Conservation (phyloP, 2,329 filamentous ascomycete species). For the Ciborinia camelliae region DNA sequence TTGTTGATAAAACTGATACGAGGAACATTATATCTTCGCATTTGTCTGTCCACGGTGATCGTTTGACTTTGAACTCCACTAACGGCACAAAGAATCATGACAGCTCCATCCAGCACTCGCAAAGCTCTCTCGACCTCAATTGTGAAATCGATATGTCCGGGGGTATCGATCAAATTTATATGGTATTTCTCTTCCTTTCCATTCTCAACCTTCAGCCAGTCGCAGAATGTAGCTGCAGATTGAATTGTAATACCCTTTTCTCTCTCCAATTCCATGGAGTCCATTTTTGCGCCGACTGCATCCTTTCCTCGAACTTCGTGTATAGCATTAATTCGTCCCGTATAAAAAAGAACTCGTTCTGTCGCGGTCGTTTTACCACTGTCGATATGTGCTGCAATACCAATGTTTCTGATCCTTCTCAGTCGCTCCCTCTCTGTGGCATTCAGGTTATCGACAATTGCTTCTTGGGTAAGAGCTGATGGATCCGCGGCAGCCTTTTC, state of each 20-base stretch:
- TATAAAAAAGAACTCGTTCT: constrained; percentile 97
- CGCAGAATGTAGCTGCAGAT: constrained; percentile 94
- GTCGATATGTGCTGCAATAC: constrained; percentile 98
- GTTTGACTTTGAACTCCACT: constrained; percentile 97
- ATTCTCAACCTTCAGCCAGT: constrained; percentile 86
- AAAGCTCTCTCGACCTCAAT: constrained; percentile 97
- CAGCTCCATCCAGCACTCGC: constrained; percentile 90
- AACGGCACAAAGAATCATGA: constrained; percentile 98
- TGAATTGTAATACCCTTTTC: constrained; percentile 99
- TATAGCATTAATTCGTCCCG: constrained; percentile 91
- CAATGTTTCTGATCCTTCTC: constrained; percentile 87
- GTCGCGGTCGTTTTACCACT: constrained; percentile 97
- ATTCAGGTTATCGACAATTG: constrained; percentile 34
- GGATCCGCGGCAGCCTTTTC: constrained; percentile 35
- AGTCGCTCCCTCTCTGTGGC: constrained; percentile 75
- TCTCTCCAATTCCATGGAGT: constrained; percentile 97
- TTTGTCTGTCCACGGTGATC: constrained; percentile 96
- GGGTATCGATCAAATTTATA: constrained; percentile 97
- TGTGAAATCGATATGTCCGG: constrained; percentile 98
- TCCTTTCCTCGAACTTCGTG: constrained; percentile 96
- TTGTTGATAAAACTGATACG: constrained; percentile 98
- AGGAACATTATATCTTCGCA: constrained; percentile 97
- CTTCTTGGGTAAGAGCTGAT: constrained; percentile 29
- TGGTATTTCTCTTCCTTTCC: constrained; percentile 89
- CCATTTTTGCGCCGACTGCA: constrained; percentile 97